A percentile compares a stretch with the other conserved stretches of the same genome.
phyloP scores from a whole-genome alignment of 306 rosid species.

The Sophora flavescens region DNA sequence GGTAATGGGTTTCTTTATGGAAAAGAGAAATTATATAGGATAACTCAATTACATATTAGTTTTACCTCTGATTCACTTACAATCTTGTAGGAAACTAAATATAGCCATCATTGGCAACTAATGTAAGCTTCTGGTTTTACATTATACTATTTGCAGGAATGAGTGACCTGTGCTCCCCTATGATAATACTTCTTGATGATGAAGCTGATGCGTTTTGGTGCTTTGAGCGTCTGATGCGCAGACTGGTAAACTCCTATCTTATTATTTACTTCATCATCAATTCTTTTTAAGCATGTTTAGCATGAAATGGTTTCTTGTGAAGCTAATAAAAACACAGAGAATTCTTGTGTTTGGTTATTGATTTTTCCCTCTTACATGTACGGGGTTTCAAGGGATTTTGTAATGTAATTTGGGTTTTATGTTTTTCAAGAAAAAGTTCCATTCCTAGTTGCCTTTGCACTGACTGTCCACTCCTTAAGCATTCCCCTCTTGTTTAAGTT shows the following conservation, averaged over 20 bases:
- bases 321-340: not conserved
- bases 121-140: conserved; percentile 29
- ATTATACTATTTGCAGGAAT: conserved; percentile 66
- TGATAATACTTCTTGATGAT: conserved; percentile 91
- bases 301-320: conserved; percentile 24
- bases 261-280: not conserved
- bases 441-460: not conserved
- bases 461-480: not conserved
- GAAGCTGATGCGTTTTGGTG: conserved; percentile 99
- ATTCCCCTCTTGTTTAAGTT: not conserved
- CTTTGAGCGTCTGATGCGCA: conserved; percentile 94
- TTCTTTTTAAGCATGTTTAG: not conserved
- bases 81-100: conserved; percentile 6
- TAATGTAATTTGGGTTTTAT: not conserved
- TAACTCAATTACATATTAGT: not conserved
- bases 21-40: not conserved
- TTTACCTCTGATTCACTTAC: conserved; percentile 2
- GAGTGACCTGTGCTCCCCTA: conserved; percentile 98
- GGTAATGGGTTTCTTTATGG: not conserved
- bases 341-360: not conserved
- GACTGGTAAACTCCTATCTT: conserved; percentile 65
- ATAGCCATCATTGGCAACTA: conserved; percentile 17
- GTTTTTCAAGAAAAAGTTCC: not conserved
- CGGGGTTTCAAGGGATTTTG: not conserved
- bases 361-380: not conserved